These are phyloP conservation scores for Lactarius tabidus DNA, from an alignment of 768 basidiomycete genomes.

Conservation along the genomic window DNA sequence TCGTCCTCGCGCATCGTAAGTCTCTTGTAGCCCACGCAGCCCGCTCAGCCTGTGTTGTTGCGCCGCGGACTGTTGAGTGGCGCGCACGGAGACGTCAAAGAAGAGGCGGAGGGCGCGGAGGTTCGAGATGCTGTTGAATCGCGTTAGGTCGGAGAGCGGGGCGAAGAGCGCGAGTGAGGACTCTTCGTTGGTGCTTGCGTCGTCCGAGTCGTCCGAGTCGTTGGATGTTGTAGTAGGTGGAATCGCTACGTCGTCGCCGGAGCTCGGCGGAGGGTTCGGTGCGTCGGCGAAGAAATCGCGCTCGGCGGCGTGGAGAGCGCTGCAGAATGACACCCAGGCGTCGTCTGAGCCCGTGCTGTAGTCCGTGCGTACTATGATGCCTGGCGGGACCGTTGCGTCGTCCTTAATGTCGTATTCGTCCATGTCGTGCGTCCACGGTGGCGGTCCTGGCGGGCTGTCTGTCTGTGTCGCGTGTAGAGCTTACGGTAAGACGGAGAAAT, in stretches of 20 bases:
- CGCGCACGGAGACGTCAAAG: conserved; percentile 65
- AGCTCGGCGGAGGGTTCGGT: conserved; percentile 20
- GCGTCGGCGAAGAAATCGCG: conserved; percentile 44
- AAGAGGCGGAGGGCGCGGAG: conserved; percentile 61
- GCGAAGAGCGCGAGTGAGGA: conserved; percentile 43
- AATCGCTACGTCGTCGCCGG: conserved; percentile 22
- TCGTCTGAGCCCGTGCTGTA: conserved; percentile 51
- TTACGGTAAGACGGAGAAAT: no score
- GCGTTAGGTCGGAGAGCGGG: conserved; percentile 45
- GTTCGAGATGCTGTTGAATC: conserved; percentile 55
- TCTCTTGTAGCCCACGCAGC: conserved; percentile 64
- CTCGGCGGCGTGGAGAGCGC: conserved; percentile 51
- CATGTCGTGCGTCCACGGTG: conserved; percentile 47
- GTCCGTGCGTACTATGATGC: conserved; percentile 70
- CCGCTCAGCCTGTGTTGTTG: conserved; percentile 60
- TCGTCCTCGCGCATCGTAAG: conserved; percentile 51
- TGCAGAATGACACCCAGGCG: conserved; percentile 57
- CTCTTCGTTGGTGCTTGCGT: background rate
- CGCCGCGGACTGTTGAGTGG: conserved; percentile 28
- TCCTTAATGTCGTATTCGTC: conserved; percentile 46
- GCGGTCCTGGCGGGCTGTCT: conserved; percentile 13
- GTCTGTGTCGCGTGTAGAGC: background rate
- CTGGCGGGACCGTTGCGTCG: conserved; percentile 47
- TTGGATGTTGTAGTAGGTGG: background rate
- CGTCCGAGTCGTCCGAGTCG: no score